Conservation (phyloP, 495 filamentous ascomycete species). For the Delitschia confertaspora region DNA sequence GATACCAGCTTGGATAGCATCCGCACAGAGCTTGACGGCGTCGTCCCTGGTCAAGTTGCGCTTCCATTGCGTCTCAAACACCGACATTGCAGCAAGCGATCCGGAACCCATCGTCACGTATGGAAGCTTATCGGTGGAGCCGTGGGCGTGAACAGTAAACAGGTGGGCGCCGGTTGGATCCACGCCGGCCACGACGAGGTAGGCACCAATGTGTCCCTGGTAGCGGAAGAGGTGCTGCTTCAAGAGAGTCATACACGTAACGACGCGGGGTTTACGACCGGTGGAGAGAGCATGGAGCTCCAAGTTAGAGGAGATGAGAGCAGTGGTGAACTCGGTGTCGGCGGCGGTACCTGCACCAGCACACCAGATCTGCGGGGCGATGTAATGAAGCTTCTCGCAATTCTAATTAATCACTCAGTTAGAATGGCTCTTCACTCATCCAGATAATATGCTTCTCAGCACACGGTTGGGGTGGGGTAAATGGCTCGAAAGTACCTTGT, state of each 20-base stretch:
- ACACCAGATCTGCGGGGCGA: constrained; percentile 98
- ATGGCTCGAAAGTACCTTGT: constrained; percentile 56
- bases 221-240: constrained; percentile 99
- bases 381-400: constrained; percentile 99
- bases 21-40: constrained; percentile 69
- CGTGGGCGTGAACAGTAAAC: constrained; percentile 98
- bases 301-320: constrained; percentile 95
- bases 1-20: constrained; percentile 95
- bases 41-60: constrained; percentile 65
- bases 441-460: neutral
- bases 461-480: no score
- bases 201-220: constrained; percentile 96
- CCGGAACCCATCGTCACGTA: constrained; percentile 99
- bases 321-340: constrained; percentile 98
- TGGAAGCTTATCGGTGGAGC: constrained; percentile 95
- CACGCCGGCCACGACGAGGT: constrained; percentile 94
- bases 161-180: constrained; percentile 94
- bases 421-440: neutral
- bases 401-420: constrained; percentile 49
- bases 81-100: constrained; percentile 90
- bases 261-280: constrained; percentile 90
- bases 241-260: constrained; percentile 98
- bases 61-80: constrained; percentile 97
- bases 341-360: constrained; percentile 96
- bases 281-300: constrained; percentile 94